Base-by-base conservation (phyloP, 2,329 filamentous ascomycete species). In the Trichoderma arundinaceum region DNA sequence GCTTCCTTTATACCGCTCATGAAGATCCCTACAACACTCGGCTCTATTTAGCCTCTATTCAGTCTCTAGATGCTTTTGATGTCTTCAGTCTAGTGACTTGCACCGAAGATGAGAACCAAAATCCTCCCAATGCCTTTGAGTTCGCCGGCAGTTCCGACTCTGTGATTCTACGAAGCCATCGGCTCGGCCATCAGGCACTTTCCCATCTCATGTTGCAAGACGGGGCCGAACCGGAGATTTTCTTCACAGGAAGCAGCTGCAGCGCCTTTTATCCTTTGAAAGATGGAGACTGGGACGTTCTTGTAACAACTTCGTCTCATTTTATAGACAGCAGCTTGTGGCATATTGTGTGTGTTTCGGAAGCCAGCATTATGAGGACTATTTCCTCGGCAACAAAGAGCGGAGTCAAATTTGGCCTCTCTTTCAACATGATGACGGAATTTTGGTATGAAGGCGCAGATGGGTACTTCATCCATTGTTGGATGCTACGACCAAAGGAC, bases 401-500 rank as follows among this genome's bases (percentile, higher is more conserved):
- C 35, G 77, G 76, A 4, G 58, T 66, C 22, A 74, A 74, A 39
- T 72, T 77, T 19, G 76, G 75, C 0, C 67, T 82, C 12, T 76
- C 73, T 1, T 68, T 69, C 10, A 69, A 69, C n/a, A 80, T 81
- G 71, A 68, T 80, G 1, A 74, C 74, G 0, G 78, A 82, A 51
- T 72, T 81, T 43, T 81, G 79, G 72, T 79, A 76, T 35, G 74
- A 78, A 48, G 78, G 80, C 1, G 74, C 70, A 0, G 76, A 75
- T 7, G 73, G 75, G n/a, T 71, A 73, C 32, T 69, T 67, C 19
- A 71, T 81, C 5, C 80, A 82, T 38, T 75, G 76, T 0, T 81
- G 78, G 71, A 72, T 82, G 32, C 61, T 82, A 9, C 75, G 72
- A 28, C 80, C 80, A 4, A 74, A 74, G 54, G 66, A 73, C 41